Base-by-base conservation (phyloP, 495 filamentous ascomycete genomes). In the Hypoxylon trugodes region DNA sequence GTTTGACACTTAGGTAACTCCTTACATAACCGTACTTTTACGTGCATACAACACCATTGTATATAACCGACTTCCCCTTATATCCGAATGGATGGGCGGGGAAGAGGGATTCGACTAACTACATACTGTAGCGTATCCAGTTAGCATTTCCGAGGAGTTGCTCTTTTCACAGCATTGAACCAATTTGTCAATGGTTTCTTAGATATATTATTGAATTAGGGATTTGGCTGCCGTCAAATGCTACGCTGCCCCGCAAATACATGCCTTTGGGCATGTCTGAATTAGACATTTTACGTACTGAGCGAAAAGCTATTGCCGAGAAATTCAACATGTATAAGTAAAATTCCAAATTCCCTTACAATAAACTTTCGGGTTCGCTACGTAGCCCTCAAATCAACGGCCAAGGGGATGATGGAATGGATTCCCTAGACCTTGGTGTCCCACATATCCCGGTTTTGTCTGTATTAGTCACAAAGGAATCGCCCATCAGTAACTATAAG, bases 91-190 rank as follows among this genome's bases (percentile, higher is more conserved):
- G 18, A 58, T 10, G 30, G 21, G 32, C 21, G 13, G 42, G 42
- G 18, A 32, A 46, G 28, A 10, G 35, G 25, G 42, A 42, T 15
- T 40, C 35, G 26, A 40, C 33, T 4, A 26, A 52, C 21, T 8
- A 37, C 6, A n/a, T n/a, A 19, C 10, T n/a, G 42, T 36, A 36
- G 22, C 13, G 8, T 40, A 28, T 13, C 49, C 28, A 35, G n/a
- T 30, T 25, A n/a, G 3, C 12, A 41, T 40, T 25, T 65, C 61
- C 61, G 61, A 59, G 61, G 61, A 65, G 35, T 28, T 65, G 22
- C 26, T 54, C 30, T 21, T 54, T 36, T 40, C 54, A 26, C 46
- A 48, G 19, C 40, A 22, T 33, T 10, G 32, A 52, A 30, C 3
- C 15, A 10, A 32, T 35, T 32, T 32, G 22, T 37, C n/a, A 45